Evolutionary conservation across 805 yeast genomes (phyloP).

Genomic region (Candida sithepensis): DNA sequence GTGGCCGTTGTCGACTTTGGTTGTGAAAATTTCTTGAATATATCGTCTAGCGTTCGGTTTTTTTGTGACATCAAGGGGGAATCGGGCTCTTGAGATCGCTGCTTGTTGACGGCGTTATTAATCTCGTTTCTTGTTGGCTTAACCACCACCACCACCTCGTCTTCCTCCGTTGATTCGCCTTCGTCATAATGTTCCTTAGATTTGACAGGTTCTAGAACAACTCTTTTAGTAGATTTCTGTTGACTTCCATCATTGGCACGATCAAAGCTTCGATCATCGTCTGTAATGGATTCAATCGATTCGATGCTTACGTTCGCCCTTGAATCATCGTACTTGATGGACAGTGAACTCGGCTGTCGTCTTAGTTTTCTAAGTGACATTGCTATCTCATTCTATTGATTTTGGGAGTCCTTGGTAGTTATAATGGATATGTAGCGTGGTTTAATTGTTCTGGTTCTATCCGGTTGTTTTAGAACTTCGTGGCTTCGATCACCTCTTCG

Average conservation of each 20-base stretch:
- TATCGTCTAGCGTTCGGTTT: slow-evolving; percentile 9
- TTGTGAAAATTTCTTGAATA: slow-evolving; percentile 9
- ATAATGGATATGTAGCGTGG: no score
- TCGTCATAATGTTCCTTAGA: no score
- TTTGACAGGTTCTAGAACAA: no score
- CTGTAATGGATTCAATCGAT: slow-evolving; percentile 20
- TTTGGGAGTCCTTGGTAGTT: no score
- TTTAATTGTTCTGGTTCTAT: no score
- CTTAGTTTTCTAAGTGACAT: not conserved
- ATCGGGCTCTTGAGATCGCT: not conserved
- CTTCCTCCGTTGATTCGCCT: not conserved
- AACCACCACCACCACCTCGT: not conserved
- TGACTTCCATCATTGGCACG: not conserved
- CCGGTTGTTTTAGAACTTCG: no score
- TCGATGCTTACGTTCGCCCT: slow-evolving; percentile 13
- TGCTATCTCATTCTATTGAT: not conserved
- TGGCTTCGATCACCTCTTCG: no score
- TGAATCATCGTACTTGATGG: not conserved
- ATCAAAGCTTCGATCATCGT: slow-evolving; percentile 8
- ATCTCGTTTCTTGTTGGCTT: not conserved
- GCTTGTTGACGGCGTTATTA: not conserved
- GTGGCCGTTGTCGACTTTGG: not conserved
- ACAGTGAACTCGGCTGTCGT: not conserved
- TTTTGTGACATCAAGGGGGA: slow-evolving; percentile 1
- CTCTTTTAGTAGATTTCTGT: not conserved